phyloP scores from a whole-genome alignment of 441 rosid genomes.

The Populus hybrid region DNA sequence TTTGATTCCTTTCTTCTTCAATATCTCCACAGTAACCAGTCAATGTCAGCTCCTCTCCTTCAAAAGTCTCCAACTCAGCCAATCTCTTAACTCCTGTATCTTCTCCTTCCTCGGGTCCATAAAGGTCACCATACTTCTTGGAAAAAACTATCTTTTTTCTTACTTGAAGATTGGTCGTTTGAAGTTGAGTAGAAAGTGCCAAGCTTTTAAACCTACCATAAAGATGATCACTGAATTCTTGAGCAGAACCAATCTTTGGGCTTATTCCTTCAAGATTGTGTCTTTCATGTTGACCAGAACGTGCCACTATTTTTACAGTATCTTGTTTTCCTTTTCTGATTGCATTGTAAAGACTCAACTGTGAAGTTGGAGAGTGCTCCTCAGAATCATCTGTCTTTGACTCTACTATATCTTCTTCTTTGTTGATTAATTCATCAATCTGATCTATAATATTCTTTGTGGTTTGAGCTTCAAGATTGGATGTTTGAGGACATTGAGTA shows the following conservation, averaged over 20 bases:
- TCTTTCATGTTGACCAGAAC: not conserved
- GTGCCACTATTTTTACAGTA: not conserved
- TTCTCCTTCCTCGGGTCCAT: not conserved
- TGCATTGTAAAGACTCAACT: no score
- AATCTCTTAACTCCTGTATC: not conserved
- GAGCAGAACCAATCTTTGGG: not conserved
- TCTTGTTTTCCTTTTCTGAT: no score
- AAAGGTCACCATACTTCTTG: no score
- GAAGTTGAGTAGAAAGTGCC: not conserved
- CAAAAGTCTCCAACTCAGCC: not conserved
- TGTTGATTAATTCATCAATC: no score
- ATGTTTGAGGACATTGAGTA: no score
- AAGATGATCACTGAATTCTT: not conserved
- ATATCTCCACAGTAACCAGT: not conserved
- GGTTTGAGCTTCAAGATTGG: no score
- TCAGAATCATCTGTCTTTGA: no score
- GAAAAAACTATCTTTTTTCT: no score
- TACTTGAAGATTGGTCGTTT: no score
- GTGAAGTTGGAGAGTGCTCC: no score
- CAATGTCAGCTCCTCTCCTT: not conserved
- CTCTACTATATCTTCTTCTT: no score
- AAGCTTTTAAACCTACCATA: not conserved
- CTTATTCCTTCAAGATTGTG: not conserved
- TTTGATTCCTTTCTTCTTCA: not conserved
- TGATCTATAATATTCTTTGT: no score